Base-by-base conservation (phyloP, 129 eudicot species). In the Helianthus tuberosus region DNA sequence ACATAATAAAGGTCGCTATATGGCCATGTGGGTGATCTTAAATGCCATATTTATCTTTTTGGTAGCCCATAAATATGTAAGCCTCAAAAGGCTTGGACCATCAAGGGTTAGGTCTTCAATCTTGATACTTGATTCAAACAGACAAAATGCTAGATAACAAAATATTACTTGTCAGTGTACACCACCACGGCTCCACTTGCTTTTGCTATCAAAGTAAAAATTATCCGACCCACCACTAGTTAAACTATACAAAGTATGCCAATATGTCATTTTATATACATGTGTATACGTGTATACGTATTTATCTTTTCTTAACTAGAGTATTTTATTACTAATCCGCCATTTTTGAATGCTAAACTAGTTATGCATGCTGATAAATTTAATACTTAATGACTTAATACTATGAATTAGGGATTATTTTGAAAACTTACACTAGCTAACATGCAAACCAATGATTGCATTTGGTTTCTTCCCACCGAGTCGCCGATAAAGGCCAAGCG, bases 401-500 rank as follows among this genome's bases (percentile, higher is more conserved):
- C 63, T 48, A 54, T 51, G 66, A 54, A 51, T 25, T 13, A 38
- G 59, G 53, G 32, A 25, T 53, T 41, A 57, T 11, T 29, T 48
- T 14, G 79, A 62, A 64, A 16, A 81, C 91, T 84, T 85, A 88
- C 93, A 66, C 65, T 74, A 4, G 93, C 85, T 77, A 88, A 58
- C 77, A 88, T 82, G 82, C 93, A 88, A 64, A 82, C 85, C 74
- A 87, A 72, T 60, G 92, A 87, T 76, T 87, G 89, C 89, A 87
- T 82, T 78, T 88, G 93, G 82, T 88, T 88, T 74, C 93, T 75
- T 62, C 83, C 89, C 10, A 88, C 82, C 0, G 93, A 84, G 69
- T 88, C 93, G 15, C 93, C 93, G 38, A 88, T 53, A 68, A 88
- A 84, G 17, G 84, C 89, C 86, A 88, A 51, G 10, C 64, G 79